Conservation (phyloP, 2,329 filamentous ascomycete species). For the Verticillium longisporum region DNA sequence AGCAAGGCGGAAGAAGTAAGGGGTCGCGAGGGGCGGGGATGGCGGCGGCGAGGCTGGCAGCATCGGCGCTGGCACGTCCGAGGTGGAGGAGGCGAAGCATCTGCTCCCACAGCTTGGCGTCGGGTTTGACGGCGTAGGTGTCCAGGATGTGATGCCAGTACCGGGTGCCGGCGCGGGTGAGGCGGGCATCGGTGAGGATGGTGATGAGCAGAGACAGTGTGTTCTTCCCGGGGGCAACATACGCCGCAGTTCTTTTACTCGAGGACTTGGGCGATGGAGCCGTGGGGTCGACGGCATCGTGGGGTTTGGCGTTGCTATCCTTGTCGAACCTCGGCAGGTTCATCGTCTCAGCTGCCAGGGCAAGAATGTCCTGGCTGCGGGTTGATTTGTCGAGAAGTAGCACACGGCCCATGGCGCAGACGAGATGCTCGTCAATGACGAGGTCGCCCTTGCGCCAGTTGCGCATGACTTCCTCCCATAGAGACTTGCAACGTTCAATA, state of each 20-base stretch:
- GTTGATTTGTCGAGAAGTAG: conserved; percentile 58
- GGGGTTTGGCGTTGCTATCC: neutral
- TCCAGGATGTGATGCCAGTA: conserved; percentile 75
- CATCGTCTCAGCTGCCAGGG: conserved; percentile 77
- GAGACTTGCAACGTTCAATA: conserved; percentile 59
- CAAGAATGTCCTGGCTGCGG: conserved; percentile 67
- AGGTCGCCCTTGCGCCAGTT: conserved; percentile 69
- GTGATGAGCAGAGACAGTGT: conserved; percentile 64
- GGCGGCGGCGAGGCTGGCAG: conserved; percentile 49
- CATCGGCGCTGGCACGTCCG: conserved; percentile 57
- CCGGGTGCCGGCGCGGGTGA: conserved; percentile 53
- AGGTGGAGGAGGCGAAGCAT: conserved; percentile 62
- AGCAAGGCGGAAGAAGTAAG: conserved; percentile 54
- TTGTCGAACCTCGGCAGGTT: conserved; percentile 52
- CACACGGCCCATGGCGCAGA: conserved; percentile 73
- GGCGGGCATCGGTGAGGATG: conserved; percentile 53
- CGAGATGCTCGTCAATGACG: conserved; percentile 68
- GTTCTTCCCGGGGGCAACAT: conserved; percentile 43
- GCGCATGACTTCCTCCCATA: conserved; percentile 77
- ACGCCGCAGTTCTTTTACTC: conserved; percentile 16
- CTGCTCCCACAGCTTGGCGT: conserved; percentile 61
- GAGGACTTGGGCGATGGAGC: conserved; percentile 8
- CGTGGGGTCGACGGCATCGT: neutral
- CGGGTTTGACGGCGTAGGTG: conserved; percentile 58
- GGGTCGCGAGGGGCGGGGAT: conserved; percentile 41